Percentiles rank a stretch among this genome's conserved stretches.
These are phyloP conservation scores for Amanita muscaria DNA, from an alignment of 768 basidiomycete genomes.

Conservation along the genomic window DNA sequence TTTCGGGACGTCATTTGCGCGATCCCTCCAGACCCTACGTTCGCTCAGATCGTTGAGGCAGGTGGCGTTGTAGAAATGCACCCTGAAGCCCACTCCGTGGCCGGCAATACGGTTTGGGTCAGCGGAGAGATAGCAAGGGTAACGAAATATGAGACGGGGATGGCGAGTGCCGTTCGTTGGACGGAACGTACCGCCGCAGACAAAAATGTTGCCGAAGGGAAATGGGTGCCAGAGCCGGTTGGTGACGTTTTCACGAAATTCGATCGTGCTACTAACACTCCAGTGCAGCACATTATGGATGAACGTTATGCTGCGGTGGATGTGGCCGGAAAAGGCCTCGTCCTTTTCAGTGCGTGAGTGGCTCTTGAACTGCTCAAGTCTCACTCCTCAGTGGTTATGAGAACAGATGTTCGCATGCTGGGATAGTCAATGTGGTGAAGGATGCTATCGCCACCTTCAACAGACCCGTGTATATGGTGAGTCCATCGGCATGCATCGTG, in stretches of 20 bases:
- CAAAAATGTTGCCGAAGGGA: slow-evolving; percentile 16
- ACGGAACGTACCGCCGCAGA: slow-evolving; percentile 22
- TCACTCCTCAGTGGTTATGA: not conserved
- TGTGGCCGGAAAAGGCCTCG: slow-evolving; percentile 72
- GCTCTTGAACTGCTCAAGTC: not conserved
- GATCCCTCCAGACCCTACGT: slow-evolving; percentile 63
- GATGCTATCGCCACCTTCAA: slow-evolving; percentile 55
- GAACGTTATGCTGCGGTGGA: slow-evolving; percentile 74
- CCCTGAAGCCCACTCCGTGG: slow-evolving; percentile 54
- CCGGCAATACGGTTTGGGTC: slow-evolving; percentile 57
- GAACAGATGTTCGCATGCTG: slow-evolving; percentile 54
- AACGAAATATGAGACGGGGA: slow-evolving; percentile 58
- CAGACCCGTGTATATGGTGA: slow-evolving; percentile 71
- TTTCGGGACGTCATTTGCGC: slow-evolving; percentile 49
- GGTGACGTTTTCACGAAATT: slow-evolving; percentile 2
- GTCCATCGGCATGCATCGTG: slow-evolving; percentile 1
- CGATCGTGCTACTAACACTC: no score
- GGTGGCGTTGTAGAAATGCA: slow-evolving; percentile 52
- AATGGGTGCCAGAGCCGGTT: slow-evolving; percentile 53
- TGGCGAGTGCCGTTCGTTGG: slow-evolving; percentile 64
- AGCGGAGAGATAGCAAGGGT: slow-evolving; percentile 76
- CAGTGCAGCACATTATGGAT: slow-evolving; percentile 63
- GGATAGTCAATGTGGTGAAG: slow-evolving; percentile 75
- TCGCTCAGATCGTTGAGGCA: slow-evolving; percentile 47
- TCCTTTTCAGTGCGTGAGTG: slow-evolving; percentile 78